Conservation (phyloP, 2,329 filamentous ascomycete species). For the Simplicillium sp. region DNA sequence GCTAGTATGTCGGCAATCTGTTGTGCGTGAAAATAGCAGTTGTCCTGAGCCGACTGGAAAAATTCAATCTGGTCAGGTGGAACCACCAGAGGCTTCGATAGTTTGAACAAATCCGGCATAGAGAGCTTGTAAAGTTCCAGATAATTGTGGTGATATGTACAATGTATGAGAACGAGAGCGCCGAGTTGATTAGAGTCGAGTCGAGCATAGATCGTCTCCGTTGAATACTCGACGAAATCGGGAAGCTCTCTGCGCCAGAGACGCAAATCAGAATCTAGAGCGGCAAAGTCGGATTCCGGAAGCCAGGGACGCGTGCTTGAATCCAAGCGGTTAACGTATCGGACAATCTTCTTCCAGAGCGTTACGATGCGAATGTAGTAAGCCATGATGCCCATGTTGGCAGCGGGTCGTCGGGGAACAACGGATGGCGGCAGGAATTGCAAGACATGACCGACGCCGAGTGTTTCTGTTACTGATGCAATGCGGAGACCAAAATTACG, state of each 20-base stretch:
- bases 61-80: slow-evolving; percentile 27
- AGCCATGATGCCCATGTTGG: slow-evolving; percentile 33
- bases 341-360: slow-evolving; percentile 29
- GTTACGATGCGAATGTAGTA: slow-evolving; percentile 31
- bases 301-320: slow-evolving; percentile 30
- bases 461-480: slow-evolving; percentile 27
- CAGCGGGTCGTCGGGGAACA: slow-evolving; percentile 27
- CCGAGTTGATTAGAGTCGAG: slow-evolving; percentile 36
- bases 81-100: slow-evolving; percentile 29
- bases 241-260: slow-evolving; percentile 31
- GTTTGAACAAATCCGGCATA: slow-evolving; percentile 33
- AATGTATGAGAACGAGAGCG: slow-evolving; percentile 32
- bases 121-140: slow-evolving; percentile 35
- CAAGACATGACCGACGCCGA: slow-evolving; percentile 28
- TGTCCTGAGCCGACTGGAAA: slow-evolving; percentile 23
- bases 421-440: slow-evolving; percentile 28
- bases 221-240: slow-evolving; percentile 31
- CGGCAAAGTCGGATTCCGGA: slow-evolving; percentile 30
- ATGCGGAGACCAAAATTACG: slow-evolving; percentile 31
- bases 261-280: slow-evolving; percentile 27
- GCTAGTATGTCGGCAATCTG: slow-evolving; percentile 27
- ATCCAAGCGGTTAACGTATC: slow-evolving; percentile 32
- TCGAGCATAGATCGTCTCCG: slow-evolving; percentile 34
- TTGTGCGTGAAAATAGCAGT: slow-evolving; percentile 27
- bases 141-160: slow-evolving; percentile 35